Evolutionary conservation across 75 land plant species (phyloP), one percentile per base, ranked within the genome.

Genomic region (Selaginella moellendorffii): DNA sequence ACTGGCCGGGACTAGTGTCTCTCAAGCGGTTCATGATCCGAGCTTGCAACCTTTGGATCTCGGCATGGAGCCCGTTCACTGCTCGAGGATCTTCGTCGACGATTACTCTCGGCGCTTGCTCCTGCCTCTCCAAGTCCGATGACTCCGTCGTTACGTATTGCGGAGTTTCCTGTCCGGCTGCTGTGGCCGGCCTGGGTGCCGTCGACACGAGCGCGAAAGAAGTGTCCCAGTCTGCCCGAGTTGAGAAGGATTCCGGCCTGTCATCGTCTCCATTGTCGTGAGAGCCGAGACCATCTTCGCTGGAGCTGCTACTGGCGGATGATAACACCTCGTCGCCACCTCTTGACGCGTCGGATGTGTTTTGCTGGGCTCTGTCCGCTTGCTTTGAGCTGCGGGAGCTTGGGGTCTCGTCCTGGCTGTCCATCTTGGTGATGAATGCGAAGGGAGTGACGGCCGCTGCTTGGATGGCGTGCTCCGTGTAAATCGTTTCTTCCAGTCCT

Each of bases 1-100:
- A 56, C 0, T 30, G 68, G 8, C 65, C 20, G 14, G 72, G 63
- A n/a, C n/a, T n/a, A 65, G 72, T 63, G 28, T 75, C 77, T 30
- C 69, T 54, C 65, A 75, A 61, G 2, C 74, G 77, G 59, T 56
- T 75, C 77, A 68, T 70, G 27, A 75, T 75, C 0, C 77, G 77
- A 26, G 73, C 72, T 36, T 75, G 77, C 59, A 75, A 42, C 28
- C 73, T 61, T 27, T 70, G 73, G 24, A 75, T 70, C 64, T 75
- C 71, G 23, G 63, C 42, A 46, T 75, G 77, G 1, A 75, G 73
- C 36, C 63, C 72, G 42, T 75, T 70, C 14, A 61, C 77, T 0
- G 72, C 61, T 9, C 60, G 65, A 18, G 71, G 65, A 54, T 63
- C 66, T 8, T 63, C 53, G 20, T 63, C 76, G n/a, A 67, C 28